Evolutionary conservation across 345 rosid species (phyloP), one percentile per base, ranked within the genome.

Genomic region (Microcos paniculata): DNA sequence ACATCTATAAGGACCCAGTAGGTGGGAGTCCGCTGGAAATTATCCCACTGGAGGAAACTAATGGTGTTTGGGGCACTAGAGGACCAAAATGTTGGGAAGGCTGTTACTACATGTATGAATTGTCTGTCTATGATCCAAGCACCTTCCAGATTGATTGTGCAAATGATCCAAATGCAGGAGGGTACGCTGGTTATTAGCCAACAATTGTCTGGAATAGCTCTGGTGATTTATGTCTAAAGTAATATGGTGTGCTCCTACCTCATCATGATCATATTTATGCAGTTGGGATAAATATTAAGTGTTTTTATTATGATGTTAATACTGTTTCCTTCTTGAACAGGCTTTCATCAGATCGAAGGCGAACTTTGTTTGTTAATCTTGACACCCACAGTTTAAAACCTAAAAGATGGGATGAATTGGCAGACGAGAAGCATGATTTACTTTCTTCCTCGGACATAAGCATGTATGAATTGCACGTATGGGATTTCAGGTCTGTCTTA

Each of bases 151-250:
- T 93, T 69, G 98, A 95, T 89, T 87, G 65, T 83, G 94, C 96
- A 59, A 93, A 90, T 83, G 99, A 93, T 90, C 99, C 99, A 77
- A 91, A 93, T 84, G 97, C 97, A 67, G 88, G 91, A 82, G 96
- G 98, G 98, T 93, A 90, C 75, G 85, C 66, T 79, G 65, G 67
- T 78, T 76, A 58, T 75, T 85, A 70, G 80, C 76, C 61, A 28
- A 77, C 79, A 80, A 46, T 81, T 77, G 48, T 43, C 3, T 71
- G 61, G 72, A 80, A 73, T 49, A 82, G 45, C 45, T 62, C 70
- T 78, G 72, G 74, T 26, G 48, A 46, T 56, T 69, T 55, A 49
- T 67, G 46, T 74, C 31, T 70, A 62, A 76, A 61, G 46, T 70
- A 58, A 52, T 49, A 46, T 12, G 42, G 19, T 26, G 58, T 82